A percentile compares a stretch with the other conserved stretches of the same genome.
Evolutionary conservation across 192 early-diverging fungal genomes (phyloP).

Genomic region (Powellomyces hirtus): DNA sequence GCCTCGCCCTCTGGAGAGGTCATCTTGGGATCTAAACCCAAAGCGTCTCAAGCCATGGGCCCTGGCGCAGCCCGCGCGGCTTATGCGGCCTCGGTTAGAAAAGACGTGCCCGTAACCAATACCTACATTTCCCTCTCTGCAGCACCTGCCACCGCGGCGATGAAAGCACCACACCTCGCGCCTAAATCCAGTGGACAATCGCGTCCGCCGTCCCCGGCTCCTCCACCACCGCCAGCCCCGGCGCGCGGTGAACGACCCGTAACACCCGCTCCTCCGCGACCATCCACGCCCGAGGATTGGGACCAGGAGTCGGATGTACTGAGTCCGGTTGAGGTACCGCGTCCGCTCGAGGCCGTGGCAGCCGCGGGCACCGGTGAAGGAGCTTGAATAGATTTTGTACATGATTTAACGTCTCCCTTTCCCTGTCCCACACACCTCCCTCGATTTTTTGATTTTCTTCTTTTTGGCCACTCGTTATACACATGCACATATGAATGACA

Average conservation of each 20-base stretch:
- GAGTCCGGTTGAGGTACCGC: too few relatives aligned
- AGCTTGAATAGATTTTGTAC: too few relatives aligned
- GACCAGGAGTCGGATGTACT: neutral
- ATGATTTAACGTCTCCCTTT: too few relatives aligned
- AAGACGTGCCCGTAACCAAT: neutral
- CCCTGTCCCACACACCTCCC: too few relatives aligned
- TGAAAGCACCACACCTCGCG: neutral
- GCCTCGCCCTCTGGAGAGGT: neutral
- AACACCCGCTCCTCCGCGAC: neutral
- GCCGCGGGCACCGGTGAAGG: too few relatives aligned
- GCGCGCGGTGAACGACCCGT: too few relatives aligned
- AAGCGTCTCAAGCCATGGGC: neutral
- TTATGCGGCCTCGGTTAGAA: neutral
- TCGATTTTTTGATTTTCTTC: too few relatives aligned
- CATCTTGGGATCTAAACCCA: neutral
- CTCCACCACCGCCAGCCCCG: neutral
- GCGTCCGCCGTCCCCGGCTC: neutral
- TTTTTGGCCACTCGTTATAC: too few relatives aligned
- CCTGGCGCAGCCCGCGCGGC: neutral
- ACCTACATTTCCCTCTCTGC: neutral
- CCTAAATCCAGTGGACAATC: neutral
- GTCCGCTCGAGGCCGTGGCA: too few relatives aligned
- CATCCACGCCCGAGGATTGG: constrained; percentile 4
- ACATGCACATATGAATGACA: too few relatives aligned
- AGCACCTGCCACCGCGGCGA: neutral